Conservation (phyloP, 2,329 filamentous ascomycete genomes). For the Pseudogymnoascus sp. region DNA sequence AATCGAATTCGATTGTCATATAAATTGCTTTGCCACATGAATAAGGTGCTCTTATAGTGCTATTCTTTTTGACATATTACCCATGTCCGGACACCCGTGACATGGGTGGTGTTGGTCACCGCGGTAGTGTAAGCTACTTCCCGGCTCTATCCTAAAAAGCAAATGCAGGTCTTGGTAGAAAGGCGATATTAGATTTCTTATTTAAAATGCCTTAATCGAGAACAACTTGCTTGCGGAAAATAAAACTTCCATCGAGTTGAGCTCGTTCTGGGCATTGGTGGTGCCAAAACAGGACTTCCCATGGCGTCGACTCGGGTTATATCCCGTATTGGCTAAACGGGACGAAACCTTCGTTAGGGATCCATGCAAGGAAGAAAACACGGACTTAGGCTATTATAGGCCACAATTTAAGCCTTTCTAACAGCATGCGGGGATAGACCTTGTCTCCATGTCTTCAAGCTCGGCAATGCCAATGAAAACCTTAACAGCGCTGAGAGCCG, state of each 20-base stretch:
- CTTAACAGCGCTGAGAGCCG: not conserved
- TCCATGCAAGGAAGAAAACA: not conserved
- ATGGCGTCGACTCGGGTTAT: not conserved
- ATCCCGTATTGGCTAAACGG: not conserved
- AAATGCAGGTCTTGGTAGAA: not conserved
- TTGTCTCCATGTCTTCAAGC: not conserved
- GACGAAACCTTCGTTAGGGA: not conserved
- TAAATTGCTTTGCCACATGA: not conserved
- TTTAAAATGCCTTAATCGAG: not conserved
- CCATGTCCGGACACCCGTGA: not conserved
- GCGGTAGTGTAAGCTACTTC: not conserved
- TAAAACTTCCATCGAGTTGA: not conserved
- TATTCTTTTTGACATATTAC: not conserved
- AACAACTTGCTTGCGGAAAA: not conserved
- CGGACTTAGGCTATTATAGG: not conserved
- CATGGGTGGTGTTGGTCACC: not conserved
- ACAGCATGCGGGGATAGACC: not conserved
- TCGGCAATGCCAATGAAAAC: not conserved
- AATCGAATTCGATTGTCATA: not conserved
- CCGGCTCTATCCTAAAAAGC: not conserved
- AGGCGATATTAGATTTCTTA: not conserved
- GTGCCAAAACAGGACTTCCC: not conserved
- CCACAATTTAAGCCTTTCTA: not conserved
- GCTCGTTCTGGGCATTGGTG: not conserved
- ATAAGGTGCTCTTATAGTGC: not conserved